Base-by-base conservation (phyloP, 2,329 filamentous ascomycete species). In the Sporothrix inflata region DNA sequence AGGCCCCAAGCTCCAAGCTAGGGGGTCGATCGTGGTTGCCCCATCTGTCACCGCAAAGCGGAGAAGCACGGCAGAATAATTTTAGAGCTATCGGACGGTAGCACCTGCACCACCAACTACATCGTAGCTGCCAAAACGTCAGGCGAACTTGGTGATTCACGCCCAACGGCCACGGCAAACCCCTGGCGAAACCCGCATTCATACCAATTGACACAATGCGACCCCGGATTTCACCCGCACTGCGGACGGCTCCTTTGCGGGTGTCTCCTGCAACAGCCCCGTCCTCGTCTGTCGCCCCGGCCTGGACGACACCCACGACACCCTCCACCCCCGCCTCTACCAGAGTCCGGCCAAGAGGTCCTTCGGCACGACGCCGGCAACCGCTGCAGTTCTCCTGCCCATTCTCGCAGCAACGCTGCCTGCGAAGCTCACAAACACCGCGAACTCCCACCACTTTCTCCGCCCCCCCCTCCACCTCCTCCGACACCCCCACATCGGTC, bases 401-500 rank as follows among this genome's bases (percentile, higher is more conserved):
- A 12, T 63, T 60, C 27, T 71, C 68, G 19, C 68, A 60, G 60
- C 69, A 69, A 14, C 42, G 9, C 16, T 6, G 57, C 53, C 67
- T 71, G 21, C 71, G 53, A 53, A 51, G 61, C 21, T 38, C 74
- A 47, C 47, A 53, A 40, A 30, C 30, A 82, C 77, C 77, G 75
- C 77, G 1, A 30, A 7, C 51, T 27, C 27, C 21, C 11, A 7
- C 42, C 12, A 1, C 38, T 21, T 38, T 61, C 38, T 47, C 34
- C 30, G 27, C 27, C 24, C 34, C 34, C 4, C 81, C 77, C 3
- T n/a, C n/a, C n/a, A 1, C 38, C 34, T 38, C 70, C 38, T 47
- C 34, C 30, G 27, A 42, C 24, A 49, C 34, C 4, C 81, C 77
- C 3, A 72, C 21, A 69, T 85, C 86, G 1, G 78, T 90, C 55